These are phyloP conservation scores for Echria macrotheca DNA, from an alignment of 495 filamentous ascomycete genomes.

Conservation along the genomic window DNA sequence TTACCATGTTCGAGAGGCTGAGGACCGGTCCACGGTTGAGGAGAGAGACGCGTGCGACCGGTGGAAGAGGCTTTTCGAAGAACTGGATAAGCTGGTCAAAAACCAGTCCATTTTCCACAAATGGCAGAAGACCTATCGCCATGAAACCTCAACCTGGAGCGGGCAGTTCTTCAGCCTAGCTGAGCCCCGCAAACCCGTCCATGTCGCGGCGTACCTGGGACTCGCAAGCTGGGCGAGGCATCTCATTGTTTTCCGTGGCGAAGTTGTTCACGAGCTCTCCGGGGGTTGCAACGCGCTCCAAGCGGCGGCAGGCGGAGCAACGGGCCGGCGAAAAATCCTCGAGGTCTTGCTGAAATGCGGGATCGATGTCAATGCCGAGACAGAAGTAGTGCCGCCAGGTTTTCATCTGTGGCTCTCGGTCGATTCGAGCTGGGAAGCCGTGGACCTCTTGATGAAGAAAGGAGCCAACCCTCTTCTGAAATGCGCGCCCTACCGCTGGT, in stretches of 20 bases:
- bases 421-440: neutral
- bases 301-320: constrained; percentile 44
- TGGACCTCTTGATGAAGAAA: constrained; percentile 13
- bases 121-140: constrained; percentile 15
- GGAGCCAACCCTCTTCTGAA: constrained; percentile 20
- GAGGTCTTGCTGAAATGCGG: constrained; percentile 13
- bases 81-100: constrained; percentile 19
- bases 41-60: constrained; percentile 10
- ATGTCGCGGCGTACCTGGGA: constrained; percentile 15
- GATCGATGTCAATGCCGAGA: constrained; percentile 15
- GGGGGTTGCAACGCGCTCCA: constrained; percentile 40
- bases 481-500: neutral
- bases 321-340: constrained; percentile 36
- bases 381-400: neutral
- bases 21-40: constrained; percentile 13
- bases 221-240: constrained; percentile 13
- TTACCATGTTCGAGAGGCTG: constrained; percentile 18
- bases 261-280: constrained; percentile 12
- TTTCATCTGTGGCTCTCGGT: neutral
- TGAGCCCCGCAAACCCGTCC: constrained; percentile 9
- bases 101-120: constrained; percentile 8
- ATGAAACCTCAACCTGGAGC: neutral
- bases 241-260: constrained; percentile 13
- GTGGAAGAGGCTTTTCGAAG: constrained; percentile 17
- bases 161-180: neutral